Evolutionary conservation across 2,329 filamentous ascomycete genomes (phyloP).

Genomic region (Pseudophaeomoniella oleicola): DNA sequence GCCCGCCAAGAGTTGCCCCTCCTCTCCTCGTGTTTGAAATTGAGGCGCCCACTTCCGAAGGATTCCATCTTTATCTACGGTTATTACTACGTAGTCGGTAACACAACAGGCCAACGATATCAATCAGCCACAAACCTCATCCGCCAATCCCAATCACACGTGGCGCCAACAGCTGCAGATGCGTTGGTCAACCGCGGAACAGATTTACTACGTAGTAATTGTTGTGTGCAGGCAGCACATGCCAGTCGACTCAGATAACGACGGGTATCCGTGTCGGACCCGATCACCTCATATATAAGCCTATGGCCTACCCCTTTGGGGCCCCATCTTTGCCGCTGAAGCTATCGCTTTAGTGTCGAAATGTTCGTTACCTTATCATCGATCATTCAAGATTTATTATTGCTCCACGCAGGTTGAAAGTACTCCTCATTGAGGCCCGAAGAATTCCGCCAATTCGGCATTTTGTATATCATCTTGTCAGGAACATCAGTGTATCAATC

Average conservation of each 20-base stretch:
- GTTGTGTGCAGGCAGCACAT: no score
- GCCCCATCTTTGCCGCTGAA: neutral
- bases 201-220: no score
- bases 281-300: neutral
- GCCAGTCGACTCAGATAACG: no score
- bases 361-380: neutral
- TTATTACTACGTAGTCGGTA: no score
- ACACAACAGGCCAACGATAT: slow-evolving; percentile 23
- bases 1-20: slow-evolving; percentile 15
- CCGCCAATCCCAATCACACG: neutral
- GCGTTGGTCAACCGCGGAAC: neutral
- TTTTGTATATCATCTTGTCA: neutral
- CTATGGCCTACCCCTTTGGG: neutral
- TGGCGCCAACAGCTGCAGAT: neutral
- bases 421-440: neutral
- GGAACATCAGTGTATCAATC: neutral
- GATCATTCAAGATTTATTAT: slow-evolving; percentile 8
- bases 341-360: neutral
- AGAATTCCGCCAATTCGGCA: neutral
- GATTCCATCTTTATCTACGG: no score
- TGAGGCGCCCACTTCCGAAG: slow-evolving; percentile 16
- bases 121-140: no score
- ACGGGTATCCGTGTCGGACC: no score
- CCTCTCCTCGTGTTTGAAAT: slow-evolving; percentile 35
- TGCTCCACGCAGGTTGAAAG: slow-evolving; percentile 10